phyloP scores from a whole-genome alignment of 2,329 filamentous ascomycete species.

The Ramularia endophylla region DNA sequence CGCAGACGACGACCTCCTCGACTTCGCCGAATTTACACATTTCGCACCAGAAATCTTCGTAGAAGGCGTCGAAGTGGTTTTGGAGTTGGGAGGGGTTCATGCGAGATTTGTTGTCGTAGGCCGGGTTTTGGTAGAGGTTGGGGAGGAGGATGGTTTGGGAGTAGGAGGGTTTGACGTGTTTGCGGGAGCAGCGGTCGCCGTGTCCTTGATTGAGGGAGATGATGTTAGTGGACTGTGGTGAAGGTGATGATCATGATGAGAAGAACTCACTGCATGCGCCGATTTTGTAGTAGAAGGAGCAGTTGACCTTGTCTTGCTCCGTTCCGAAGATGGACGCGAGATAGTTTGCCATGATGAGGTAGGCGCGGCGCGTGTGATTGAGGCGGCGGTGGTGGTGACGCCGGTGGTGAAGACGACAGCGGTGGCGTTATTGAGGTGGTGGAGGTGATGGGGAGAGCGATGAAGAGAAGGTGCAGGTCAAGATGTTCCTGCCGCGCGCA shows the following conservation, averaged over 20 bases:
- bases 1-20: constrained; percentile 96
- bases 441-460: no score
- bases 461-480: no score
- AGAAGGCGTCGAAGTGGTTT: constrained; percentile 99
- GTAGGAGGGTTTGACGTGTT: constrained; percentile 99
- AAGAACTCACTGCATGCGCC: constrained; percentile 93
- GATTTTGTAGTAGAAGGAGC: constrained; percentile 99
- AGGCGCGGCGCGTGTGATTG: neutral
- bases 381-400: neutral
- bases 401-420: neutral
- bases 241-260: no score
- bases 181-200: constrained; percentile 95
- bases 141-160: constrained; percentile 95
- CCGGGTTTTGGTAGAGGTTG: constrained; percentile 98
- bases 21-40: constrained; percentile 98
- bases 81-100: constrained; percentile 96
- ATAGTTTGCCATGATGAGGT: constrained; percentile 77
- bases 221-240: no score
- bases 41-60: constrained; percentile 99
- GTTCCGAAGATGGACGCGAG: constrained; percentile 99
- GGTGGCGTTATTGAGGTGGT: neutral
- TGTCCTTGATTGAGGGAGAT: no score
- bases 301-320: constrained; percentile 98
- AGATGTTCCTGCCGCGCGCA: no score
- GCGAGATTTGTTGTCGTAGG: constrained; percentile 72